Evolutionary conservation across 805 yeast species (phyloP).

Genomic region (Helenozyma rhizophorensis): DNA sequence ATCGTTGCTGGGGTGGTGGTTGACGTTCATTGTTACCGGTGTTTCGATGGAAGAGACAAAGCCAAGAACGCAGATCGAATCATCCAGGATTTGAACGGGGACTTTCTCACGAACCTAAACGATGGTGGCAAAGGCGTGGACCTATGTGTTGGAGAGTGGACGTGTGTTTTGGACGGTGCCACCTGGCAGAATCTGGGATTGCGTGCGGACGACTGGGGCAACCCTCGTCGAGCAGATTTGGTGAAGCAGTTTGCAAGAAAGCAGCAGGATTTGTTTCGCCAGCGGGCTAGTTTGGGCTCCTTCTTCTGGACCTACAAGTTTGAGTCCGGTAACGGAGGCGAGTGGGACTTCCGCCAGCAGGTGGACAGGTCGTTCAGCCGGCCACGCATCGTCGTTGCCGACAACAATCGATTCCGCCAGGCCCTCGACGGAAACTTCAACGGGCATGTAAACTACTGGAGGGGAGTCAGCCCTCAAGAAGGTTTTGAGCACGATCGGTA

Average conservation of each 20-base stretch:
- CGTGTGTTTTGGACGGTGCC: constrained; percentile 75
- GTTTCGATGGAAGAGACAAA: constrained; percentile 75
- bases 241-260: constrained; percentile 58
- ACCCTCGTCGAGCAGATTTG: constrained; percentile 43
- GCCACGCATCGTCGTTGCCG: constrained; percentile 31
- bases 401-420: constrained; percentile 36
- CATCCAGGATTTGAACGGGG: constrained; percentile 48
- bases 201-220: constrained; percentile 18
- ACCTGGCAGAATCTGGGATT: constrained; percentile 62
- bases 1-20: constrained; percentile 59
- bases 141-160: constrained; percentile 82
- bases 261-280: constrained; percentile 44
- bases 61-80: constrained; percentile 60
- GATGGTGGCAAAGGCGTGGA: constrained; percentile 51
- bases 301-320: constrained; percentile 93
- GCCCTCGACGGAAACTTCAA: constrained; percentile 31
- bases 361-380: constrained; percentile 36
- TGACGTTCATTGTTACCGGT: constrained; percentile 83
- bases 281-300: constrained; percentile 63
- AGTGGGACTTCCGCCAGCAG: constrained; percentile 90
- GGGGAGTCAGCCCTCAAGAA: constrained; percentile 46
- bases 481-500: constrained; percentile 78
- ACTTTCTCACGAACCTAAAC: constrained; percentile 46
- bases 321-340: constrained; percentile 88
- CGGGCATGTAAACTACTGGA: constrained; percentile 68